Conservation (phyloP, 2,329 filamentous ascomycete genomes). For the Furcasterigmium furcatum region DNA sequence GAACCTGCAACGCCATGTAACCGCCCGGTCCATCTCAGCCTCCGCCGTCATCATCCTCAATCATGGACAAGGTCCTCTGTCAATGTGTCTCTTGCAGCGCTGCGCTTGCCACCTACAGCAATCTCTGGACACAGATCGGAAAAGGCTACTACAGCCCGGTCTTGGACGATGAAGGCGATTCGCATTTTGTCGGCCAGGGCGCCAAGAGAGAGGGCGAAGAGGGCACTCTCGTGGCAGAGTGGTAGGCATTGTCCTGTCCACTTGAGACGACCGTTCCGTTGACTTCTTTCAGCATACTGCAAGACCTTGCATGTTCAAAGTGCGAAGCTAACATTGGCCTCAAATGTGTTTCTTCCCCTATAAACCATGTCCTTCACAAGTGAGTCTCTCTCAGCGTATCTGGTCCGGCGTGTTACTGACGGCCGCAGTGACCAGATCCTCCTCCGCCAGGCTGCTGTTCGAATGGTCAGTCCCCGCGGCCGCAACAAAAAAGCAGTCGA, state of each 20-base stretch:
- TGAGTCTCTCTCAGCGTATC: constrained; percentile 18
- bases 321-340: constrained; percentile 29
- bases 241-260: constrained; percentile 17
- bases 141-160: constrained; percentile 35
- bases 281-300: constrained; percentile 25
- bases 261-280: background rate
- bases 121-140: constrained; percentile 36
- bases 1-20: no score
- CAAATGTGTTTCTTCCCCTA: constrained; percentile 25
- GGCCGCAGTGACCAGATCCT: constrained; percentile 30
- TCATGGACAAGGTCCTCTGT: constrained; percentile 31
- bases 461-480: constrained; percentile 11
- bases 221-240: constrained; percentile 30
- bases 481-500: constrained; percentile 12
- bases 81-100: constrained; percentile 29
- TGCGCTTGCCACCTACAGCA: constrained; percentile 25
- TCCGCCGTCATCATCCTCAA: no score
- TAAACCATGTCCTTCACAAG: constrained; percentile 33
- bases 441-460: constrained; percentile 24
- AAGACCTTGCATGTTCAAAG: constrained; percentile 27
- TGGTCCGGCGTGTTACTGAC: background rate
- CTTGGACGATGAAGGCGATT: constrained; percentile 15
- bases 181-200: constrained; percentile 19
- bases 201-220: constrained; percentile 22
- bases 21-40: no score